A percentile compares a stretch with the other conserved stretches of the same genome.
These are phyloP conservation scores for Ulota crispa DNA, from an alignment of 225 moss, liverwort and hornwort genomes.

Conservation along the genomic window DNA sequence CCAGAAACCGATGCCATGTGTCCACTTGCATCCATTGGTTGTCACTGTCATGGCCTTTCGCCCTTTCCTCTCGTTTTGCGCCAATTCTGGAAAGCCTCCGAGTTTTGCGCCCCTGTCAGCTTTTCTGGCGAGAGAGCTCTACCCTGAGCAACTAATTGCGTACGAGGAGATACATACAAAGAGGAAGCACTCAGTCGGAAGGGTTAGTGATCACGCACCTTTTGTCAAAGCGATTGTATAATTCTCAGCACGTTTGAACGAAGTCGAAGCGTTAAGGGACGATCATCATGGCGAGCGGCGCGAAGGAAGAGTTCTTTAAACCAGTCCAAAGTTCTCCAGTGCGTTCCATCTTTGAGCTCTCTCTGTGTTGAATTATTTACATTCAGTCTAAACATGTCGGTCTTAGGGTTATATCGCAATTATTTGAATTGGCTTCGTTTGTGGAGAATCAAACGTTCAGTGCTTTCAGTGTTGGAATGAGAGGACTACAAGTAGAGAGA, in stretches of 20 bases:
- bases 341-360: background rate
- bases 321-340: constrained; percentile 26
- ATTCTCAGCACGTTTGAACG: background rate
- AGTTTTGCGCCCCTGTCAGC: background rate
- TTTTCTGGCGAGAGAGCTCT: background rate
- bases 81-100: background rate
- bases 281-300: constrained; percentile 39
- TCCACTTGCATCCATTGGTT: background rate
- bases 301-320: constrained; percentile 44
- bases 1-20: background rate
- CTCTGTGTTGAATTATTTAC: background rate
- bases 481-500: background rate
- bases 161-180: background rate
- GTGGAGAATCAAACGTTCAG: background rate
- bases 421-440: background rate
- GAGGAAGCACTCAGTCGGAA: background rate
- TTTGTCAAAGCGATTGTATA: background rate
- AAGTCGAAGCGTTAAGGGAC: background rate
- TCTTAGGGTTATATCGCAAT: background rate
- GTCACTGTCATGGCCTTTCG: background rate
- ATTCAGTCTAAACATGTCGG: background rate
- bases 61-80: no score
- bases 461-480: background rate
- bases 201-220: background rate
- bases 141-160: background rate